phyloP scores from a whole-genome alignment of 345 rosid species.

The Lenwebbia sp. region DNA sequence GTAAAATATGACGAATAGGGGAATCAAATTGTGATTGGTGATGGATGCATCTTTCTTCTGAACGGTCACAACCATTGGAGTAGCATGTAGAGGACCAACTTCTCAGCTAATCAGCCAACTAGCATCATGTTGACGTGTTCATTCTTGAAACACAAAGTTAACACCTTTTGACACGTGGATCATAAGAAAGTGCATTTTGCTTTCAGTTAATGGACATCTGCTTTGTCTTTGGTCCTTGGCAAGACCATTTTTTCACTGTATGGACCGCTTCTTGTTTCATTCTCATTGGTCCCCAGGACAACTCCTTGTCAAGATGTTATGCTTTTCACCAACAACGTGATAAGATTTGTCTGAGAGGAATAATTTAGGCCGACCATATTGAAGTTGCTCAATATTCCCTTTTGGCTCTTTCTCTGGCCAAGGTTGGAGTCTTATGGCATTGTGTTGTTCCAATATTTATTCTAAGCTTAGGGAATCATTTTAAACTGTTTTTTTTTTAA shows the following conservation, averaged over 20 bases:
- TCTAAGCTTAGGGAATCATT: neutral
- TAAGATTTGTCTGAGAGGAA: conserved; percentile 45
- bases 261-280: conserved; percentile 18
- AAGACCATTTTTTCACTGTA: conserved; percentile 1
- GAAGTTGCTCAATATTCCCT: conserved; percentile 16
- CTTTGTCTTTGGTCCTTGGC: neutral
- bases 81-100: neutral
- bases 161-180: conserved; percentile 4
- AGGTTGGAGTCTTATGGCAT: conserved; percentile 14
- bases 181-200: conserved; percentile 12
- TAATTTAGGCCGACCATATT: conserved; percentile 42
- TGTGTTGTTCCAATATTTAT: conserved; percentile 22
- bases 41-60: neutral
- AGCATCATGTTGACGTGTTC: neutral
- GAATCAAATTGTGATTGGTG: neutral
- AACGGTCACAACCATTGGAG: neutral
- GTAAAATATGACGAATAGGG: neutral
- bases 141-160: neutral
- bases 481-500: neutral
- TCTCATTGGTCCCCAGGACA: conserved; percentile 42
- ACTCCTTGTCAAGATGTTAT: conserved; percentile 42
- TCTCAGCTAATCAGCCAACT: neutral
- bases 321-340: conserved; percentile 48
- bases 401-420: conserved; percentile 14
- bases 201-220: neutral